These are phyloP conservation scores for Komagataella phaffii DNA, from an alignment of 805 yeast genomes.

Conservation along the genomic window DNA sequence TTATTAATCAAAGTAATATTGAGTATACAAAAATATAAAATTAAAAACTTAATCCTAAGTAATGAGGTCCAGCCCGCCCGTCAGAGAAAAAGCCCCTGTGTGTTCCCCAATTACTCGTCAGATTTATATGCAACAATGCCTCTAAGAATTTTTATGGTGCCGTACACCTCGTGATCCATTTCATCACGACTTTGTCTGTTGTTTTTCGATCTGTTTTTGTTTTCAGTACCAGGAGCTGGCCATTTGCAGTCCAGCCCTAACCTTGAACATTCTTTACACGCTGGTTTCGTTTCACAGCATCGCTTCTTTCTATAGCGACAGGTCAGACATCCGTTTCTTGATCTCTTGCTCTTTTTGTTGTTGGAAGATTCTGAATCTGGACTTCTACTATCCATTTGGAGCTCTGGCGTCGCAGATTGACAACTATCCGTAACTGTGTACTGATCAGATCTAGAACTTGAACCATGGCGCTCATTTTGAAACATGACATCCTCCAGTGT, in stretches of 20 bases:
- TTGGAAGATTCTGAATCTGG: neutral
- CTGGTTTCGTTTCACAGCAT: slow-evolving; percentile 61
- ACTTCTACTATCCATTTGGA: neutral
- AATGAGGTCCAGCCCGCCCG: neutral
- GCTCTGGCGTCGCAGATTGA: neutral
- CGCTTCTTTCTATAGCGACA: slow-evolving; percentile 69
- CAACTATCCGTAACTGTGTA: neutral
- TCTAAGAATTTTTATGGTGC: slow-evolving; percentile 45
- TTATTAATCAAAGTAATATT: too few relatives aligned
- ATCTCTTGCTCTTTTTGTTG: slow-evolving; percentile 27
- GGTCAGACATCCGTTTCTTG: slow-evolving; percentile 65
- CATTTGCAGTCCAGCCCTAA: slow-evolving; percentile 53
- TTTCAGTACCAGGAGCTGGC: slow-evolving; percentile 63
- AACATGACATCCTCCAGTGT: neutral
- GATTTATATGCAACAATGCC: slow-evolving; percentile 42
- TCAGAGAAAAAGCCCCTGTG: neutral
- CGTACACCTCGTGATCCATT: slow-evolving; percentile 40
- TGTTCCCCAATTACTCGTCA: slow-evolving; percentile 8
- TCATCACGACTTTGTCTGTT: slow-evolving; percentile 34
- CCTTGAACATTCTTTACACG: slow-evolving; percentile 55
- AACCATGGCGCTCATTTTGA: neutral
- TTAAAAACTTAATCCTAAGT: too few relatives aligned
- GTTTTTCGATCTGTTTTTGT: slow-evolving; percentile 41
- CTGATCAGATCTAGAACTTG: neutral
- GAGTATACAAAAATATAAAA: neutral